Evolutionary conservation across 208 protist species (phyloP), one percentile per base, ranked within the genome.

Genomic region (Leishmania gerbilli): DNA sequence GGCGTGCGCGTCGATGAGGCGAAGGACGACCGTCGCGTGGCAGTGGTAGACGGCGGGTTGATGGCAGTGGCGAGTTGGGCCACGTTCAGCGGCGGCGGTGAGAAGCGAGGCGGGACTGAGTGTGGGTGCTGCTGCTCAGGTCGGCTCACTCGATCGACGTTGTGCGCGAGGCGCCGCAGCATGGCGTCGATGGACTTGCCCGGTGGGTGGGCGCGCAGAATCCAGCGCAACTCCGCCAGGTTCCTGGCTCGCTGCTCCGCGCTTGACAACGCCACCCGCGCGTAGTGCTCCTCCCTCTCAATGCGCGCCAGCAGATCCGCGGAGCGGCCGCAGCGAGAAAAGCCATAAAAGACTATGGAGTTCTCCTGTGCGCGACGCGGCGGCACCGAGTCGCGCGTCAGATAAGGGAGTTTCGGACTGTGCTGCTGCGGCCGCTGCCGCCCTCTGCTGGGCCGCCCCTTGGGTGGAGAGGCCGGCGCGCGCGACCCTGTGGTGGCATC

Each of bases 141-240:
- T 4, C 69, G 56, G 37, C 40, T 74, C 60, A n/a, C 62, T 15
- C 45, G n/a, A 45, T 15, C 37, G 60, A 58, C 60, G 55, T 37
- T 19, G 37, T 77, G n/a, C 27, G 31, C 6, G 24, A 79, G 37
- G 60, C 69, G 62, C 27, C 24, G 71, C 9, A 55, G 37, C 51
- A 81, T 42, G 5, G 65, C 51, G 37, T 51, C 58, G 7, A 75
- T 64, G 11, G 77, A 81, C 31, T 53, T 75, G 27, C 69, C 45
- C 0, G 81, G 71, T 0, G 81, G 77, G 27, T 40, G 81, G 1
- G 71, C 71, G 4, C 62, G 49, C 58, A 85, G 77, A 6, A 58
- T n/a, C 81, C 76, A 81, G 2, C 81, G 77, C 77, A 85, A 37
- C 71, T 68, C 67, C 51, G 53, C 27, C 81, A 81, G 19, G 7